Percentiles rank a stretch among this genome's conserved stretches.
These are phyloP conservation scores for Fusarium haematococcum DNA, from an alignment of 2,329 filamentous ascomycete genomes.

Conservation along the genomic window DNA sequence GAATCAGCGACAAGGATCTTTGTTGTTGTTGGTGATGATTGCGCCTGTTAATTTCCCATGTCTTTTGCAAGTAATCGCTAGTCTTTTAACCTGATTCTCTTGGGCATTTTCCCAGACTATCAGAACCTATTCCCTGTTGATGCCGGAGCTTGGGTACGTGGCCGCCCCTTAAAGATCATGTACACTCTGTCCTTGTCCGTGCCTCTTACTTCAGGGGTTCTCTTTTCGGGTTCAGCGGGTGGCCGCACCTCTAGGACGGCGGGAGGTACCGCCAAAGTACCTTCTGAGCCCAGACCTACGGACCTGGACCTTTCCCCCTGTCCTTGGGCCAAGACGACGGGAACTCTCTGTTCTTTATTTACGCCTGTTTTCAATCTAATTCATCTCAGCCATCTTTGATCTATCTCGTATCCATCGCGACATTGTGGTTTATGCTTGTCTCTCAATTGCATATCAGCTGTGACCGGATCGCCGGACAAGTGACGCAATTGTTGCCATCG, in stretches of 20 bases:
- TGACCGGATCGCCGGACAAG: slow-evolving; percentile 8
- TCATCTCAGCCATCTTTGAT: not conserved
- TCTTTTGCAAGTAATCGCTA: not conserved
- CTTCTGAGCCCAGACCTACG: slow-evolving; percentile 1
- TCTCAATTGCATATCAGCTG: not conserved
- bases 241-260: slow-evolving; percentile 8
- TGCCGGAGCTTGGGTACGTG: slow-evolving; percentile 1
- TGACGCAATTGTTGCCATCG: slow-evolving; percentile 36
- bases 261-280: slow-evolving; percentile 31
- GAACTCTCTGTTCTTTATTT: slow-evolving; percentile 25
- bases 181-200: slow-evolving; percentile 18
- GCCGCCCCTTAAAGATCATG: not conserved
- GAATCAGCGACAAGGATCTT: slow-evolving; percentile 26
- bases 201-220: slow-evolving; percentile 33
- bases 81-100: not conserved
- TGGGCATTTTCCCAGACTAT: not conserved
- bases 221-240: slow-evolving; percentile 31
- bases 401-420: not conserved
- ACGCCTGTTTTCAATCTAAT: not conserved
- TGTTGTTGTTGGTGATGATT: not conserved
- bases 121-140: not conserved
- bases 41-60: not conserved
- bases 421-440: not conserved
- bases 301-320: slow-evolving; percentile 13
- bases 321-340: slow-evolving; percentile 3